Evolutionary conservation across 2,329 filamentous ascomycete species (phyloP).

Genomic region (Diaporthe humulicola): DNA sequence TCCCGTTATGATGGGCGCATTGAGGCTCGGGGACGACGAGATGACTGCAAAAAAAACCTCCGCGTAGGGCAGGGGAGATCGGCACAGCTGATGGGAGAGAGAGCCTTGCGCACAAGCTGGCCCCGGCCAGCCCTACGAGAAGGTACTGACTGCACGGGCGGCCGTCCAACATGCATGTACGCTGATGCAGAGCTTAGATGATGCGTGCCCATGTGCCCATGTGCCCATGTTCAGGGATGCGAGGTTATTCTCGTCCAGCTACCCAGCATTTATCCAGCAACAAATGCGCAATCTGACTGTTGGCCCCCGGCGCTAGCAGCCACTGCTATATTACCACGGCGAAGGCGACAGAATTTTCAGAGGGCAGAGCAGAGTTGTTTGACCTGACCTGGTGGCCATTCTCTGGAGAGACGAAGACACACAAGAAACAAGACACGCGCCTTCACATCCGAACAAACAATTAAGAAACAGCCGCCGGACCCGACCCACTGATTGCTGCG

Average conservation of each 20-base stretch:
- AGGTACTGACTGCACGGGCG: neutral
- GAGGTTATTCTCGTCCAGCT: conserved; percentile 29
- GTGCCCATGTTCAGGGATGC: conserved; percentile 23
- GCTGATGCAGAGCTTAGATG: conserved; percentile 15
- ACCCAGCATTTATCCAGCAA: conserved; percentile 12
- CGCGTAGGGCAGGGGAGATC: conserved; percentile 19
- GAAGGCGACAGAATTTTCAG: conserved; percentile 18
- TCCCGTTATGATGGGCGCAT: neutral
- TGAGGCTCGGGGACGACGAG: conserved; percentile 33
- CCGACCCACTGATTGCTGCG: neutral
- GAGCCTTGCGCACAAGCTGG: conserved; percentile 27
- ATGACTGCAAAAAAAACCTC: conserved; percentile 23
- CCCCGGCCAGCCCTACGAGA: conserved; percentile 31
- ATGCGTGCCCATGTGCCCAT: no score
- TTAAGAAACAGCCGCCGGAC: conserved; percentile 4
- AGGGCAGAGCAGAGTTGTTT: neutral
- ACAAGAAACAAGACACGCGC: neutral
- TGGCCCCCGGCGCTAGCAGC: conserved; percentile 28
- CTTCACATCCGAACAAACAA: neutral
- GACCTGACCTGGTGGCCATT: neutral
- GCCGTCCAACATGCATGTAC: conserved; percentile 13
- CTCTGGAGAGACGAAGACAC: neutral
- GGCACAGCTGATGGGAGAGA: neutral
- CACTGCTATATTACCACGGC: conserved; percentile 15
- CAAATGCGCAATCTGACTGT: conserved; percentile 25